Base-by-base conservation (phyloP, 805 yeast genomes). In the Candida tibetensis region DNA sequence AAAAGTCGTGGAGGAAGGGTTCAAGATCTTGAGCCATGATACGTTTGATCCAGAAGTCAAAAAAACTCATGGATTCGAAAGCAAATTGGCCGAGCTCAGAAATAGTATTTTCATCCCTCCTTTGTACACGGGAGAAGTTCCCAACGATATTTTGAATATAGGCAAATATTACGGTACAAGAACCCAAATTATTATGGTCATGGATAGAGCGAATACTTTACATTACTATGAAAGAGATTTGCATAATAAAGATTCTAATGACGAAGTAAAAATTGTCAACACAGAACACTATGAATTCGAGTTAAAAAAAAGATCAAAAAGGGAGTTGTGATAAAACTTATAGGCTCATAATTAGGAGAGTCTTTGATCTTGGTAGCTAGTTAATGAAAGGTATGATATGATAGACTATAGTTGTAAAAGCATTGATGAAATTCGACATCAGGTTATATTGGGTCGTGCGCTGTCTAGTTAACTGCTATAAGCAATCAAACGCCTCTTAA, bases 101-200 rank as follows among this genome's bases (percentile, higher is more conserved):
- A 62, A 74, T 21, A 76, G 85, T 3, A 78, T 89, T 4, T 87
- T 80, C 52, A 74, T 89, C 7, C 95, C 95, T 2, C 87, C 88
- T 0, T 52, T 85, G 28, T 55, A 58, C 30, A 56, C 64, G 14
- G 43, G 42, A 5, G 25, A 42, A 19, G 40, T 34, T 10, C 40
- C 47, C 3, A 41, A 32, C 5, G 32, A 19, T 5, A 18, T 15
- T 14, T n/a, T 12, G n/a, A 13, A 7, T 17, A 47, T 52, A 2
- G 87, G 88, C 0, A 58, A 66, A 16, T 79, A 69, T 50, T 90
- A 88, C 54, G 96, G 96, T 0, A 89, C 97, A 0, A 64, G 96
- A 38, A 85, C 96, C 0, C 96, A 89, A 57, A 87, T 95, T 0
- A 74, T 88, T 2, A 69, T 88, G 3, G 49, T 86, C 16, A 69